Evolutionary conservation across 2,329 filamentous ascomycete species (phyloP).

Genomic region (Epichloe bromicola): DNA sequence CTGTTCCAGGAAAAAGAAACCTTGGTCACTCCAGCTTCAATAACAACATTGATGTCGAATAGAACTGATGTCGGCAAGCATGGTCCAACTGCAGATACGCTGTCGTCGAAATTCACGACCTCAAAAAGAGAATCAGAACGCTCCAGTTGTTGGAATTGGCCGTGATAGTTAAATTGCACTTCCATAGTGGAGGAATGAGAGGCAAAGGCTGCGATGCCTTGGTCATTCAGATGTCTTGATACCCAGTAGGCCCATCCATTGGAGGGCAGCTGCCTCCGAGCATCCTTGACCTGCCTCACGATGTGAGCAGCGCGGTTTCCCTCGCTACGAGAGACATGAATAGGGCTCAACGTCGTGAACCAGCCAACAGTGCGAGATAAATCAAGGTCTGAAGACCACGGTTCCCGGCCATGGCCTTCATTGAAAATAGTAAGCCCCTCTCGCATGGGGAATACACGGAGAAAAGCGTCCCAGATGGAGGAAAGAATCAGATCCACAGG

Average conservation of each 20-base stretch:
- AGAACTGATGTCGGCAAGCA: conserved; percentile 1
- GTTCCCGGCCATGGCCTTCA: conserved; percentile 15
- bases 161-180: conserved; percentile 7
- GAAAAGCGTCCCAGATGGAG: conserved; percentile 17
- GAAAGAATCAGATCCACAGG: conserved; percentile 21
- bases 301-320: background rate
- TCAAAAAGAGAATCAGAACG: conserved; percentile 9
- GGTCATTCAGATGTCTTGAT: background rate
- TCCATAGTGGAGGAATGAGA: conserved; percentile 4
- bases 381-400: conserved; percentile 16
- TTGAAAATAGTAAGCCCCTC: conserved; percentile 17
- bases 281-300: conserved; percentile 1
- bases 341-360: conserved; percentile 24
- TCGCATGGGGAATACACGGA: conserved; percentile 14
- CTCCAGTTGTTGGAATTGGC: conserved; percentile 8
- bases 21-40: conserved; percentile 1
- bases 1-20: conserved; percentile 1
- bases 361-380: conserved; percentile 23
- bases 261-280: background rate
- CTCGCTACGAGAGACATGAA: conserved; percentile 5
- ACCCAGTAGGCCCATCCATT: conserved; percentile 4
- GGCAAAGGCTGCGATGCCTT: background rate
- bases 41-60: background rate
- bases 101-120: conserved; percentile 5
- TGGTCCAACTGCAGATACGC: background rate